Conservation (phyloP, 2,329 filamentous ascomycete species). For the Paraphaeosphaeria sporulosa region DNA sequence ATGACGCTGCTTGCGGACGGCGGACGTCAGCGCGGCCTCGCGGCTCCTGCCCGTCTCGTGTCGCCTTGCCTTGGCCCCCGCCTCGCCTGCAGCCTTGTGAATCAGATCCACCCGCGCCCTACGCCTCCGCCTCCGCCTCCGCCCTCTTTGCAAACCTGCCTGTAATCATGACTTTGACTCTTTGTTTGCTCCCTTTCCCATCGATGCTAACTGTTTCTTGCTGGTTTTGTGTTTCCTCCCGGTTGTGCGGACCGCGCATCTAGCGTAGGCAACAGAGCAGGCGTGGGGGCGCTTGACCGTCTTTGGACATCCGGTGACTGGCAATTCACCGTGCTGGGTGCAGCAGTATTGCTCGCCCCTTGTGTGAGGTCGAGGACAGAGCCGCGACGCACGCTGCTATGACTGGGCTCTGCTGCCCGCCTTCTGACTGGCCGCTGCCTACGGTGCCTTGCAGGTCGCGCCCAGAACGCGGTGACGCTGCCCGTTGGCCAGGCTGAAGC, state of each 20-base stretch:
- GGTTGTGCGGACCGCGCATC: conserved; percentile 10
- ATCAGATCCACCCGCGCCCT: conserved; percentile 6
- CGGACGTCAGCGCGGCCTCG: not conserved
- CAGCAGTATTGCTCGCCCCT: conserved; percentile 17
- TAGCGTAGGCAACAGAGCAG: conserved; percentile 32
- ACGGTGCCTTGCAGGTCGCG: conserved; percentile 36
- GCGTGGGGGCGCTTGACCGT: conserved; percentile 28
- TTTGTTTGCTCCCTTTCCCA: conserved; percentile 13
- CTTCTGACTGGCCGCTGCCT: conserved; percentile 29
- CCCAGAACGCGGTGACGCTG: conserved; percentile 15
- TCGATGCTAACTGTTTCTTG: conserved; percentile 12
- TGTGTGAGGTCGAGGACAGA: conserved; percentile 11
- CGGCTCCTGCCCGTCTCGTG: conserved; percentile 14
- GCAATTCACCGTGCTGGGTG: conserved; percentile 25
- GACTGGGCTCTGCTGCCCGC: conserved; percentile 18
- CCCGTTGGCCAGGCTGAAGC: conserved; percentile 12
- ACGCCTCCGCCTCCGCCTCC: conserved; percentile 14
- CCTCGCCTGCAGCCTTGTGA: conserved; percentile 10
- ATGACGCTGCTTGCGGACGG: not conserved
- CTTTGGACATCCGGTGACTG: conserved; percentile 36
- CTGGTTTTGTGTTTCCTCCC: not conserved
- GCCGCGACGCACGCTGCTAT: conserved; percentile 22
- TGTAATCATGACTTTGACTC: conserved; percentile 2
- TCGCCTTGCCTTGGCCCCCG: conserved; percentile 13
- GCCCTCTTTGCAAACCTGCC: conserved; percentile 15